Evolutionary conservation across 176 grass and related monocot genomes (phyloP), one percentile per base, ranked within the genome.

Genomic region (Saccharum officinarum): DNA sequence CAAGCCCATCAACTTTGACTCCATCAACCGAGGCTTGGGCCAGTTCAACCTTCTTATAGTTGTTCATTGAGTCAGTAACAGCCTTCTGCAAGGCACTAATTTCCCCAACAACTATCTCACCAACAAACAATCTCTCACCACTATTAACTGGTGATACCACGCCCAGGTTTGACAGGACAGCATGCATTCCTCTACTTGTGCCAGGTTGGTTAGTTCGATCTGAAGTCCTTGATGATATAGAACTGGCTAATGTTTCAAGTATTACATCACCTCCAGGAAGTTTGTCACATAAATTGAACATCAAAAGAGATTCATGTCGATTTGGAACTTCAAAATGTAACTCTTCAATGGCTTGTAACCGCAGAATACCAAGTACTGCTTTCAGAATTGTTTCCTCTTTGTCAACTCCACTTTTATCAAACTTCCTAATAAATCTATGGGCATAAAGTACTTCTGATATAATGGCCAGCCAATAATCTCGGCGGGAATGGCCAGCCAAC

Each of bases 1-100:
- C 93, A 40, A 98, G 91, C 38, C 96, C 96, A 71, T 98, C 96
- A 85, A 98, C 96, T 85, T 95, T 98, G 82, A 98, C 96, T 83
- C 93, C 96, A 54, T 95, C 91, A 87, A 98, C 74, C 34, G 89
- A 87, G 67, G 93, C 93, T 90, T 95, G 87, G 86, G 93, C 96
- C 74, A 93, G 37, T 77, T 98, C 93, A 78, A 95, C 91, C 47
- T 92, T 95, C 84, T 95, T 95, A 83, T 98, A 95, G 57, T 90
- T 98, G 81, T 88, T 80, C 87, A 89, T 90, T n/a, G 96, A 86
- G 5, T 95, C 91, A 73, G 69, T 82, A 69, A 98, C 89, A 61
- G 91, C 91, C 85, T 90, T 98, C 76, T 95, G 91, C 77, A 95
- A 92, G 69, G 85, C 49, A 89, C 91, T 93, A 88, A 91, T 90